Evolutionary conservation across 2,329 filamentous ascomycete genomes (phyloP).

Genomic region (Fusarium tanahbumbuense): DNA sequence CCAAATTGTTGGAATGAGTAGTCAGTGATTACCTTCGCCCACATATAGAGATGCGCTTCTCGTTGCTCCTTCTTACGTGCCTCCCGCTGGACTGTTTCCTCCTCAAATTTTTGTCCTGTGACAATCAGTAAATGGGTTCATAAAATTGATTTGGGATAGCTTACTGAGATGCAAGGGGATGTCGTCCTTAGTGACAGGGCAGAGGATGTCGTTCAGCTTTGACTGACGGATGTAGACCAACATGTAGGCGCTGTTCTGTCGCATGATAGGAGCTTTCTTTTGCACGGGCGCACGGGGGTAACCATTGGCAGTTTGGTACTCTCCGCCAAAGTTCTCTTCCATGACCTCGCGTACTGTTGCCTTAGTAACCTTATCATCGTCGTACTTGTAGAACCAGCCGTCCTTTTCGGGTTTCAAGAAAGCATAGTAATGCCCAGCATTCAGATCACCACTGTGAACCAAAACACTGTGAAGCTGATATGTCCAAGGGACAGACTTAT

Average conservation of each 20-base stretch:
- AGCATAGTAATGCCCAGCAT: conserved; percentile 98
- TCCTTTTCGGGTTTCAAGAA: conserved; percentile 95
- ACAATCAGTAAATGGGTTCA: conserved; percentile 30
- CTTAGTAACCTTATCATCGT: conserved; percentile 96
- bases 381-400: conserved; percentile 95
- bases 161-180: conserved; percentile 84
- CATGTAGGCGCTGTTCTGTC: conserved; percentile 94
- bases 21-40: conserved; percentile 83
- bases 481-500: conserved; percentile 87
- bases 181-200: conserved; percentile 79
- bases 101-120: conserved; percentile 77
- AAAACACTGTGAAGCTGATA: conserved; percentile 96
- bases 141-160: conserved; percentile 33
- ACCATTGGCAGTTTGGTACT: conserved; percentile 70
- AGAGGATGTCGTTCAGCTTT: conserved; percentile 83
- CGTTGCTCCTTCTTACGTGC: conserved; percentile 87
- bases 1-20: conserved; percentile 83
- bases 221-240: conserved; percentile 95
- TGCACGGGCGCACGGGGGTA: conserved; percentile 60
- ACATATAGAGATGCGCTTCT: conserved; percentile 93
- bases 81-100: conserved; percentile 82
- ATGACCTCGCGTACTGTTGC: conserved; percentile 91
- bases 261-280: conserved; percentile 69
- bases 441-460: conserved; percentile 95
- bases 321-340: conserved; percentile 96